Base-by-base conservation (phyloP, 2,329 filamentous ascomycete species). In the Coniochaeta sp. region DNA sequence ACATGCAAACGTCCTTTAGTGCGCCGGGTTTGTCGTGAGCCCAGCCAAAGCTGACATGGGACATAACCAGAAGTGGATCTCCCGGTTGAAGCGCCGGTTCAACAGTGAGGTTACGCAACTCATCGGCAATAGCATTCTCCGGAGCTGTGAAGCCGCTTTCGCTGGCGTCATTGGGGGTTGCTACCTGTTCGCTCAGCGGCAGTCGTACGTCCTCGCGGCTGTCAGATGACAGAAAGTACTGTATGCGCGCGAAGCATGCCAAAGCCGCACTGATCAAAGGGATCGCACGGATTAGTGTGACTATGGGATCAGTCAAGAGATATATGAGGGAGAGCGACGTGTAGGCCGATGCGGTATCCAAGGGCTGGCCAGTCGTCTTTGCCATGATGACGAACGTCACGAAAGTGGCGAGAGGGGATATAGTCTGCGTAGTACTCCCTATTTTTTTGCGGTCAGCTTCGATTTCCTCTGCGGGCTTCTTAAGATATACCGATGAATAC, bases 311-410 rank as follows among this genome's bases (percentile, higher is more conserved):
- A 13, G 56, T 38, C 18, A 65, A 48, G 6, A 65, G 48, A 5
- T 55, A 56, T 24, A 64, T 60, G 8, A 65, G 49, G 12, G 61
- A 63, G 12, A 65, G 53, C 4, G 57, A 56, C 12, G 62, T 61
- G 38, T 60, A 65, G 22, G 61, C 61, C 22, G 45, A 35, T 16
- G 14, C 45, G 10, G 32, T 52, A 46, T 52, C 40, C 16, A 52
- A 20, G 58, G 54, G 56, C 46, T 54, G 51, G 20, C 61, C 60
- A 26, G 55, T 59, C 13, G 18, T 47, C 14, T 57, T 55, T 14
- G 59, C 57, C 12, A 57, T 51, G 13, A 61, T 53, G 10, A 63
- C 60, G 51, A 62, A 64, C 1, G 60, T 49, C 9, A 52, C 53
- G 51, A 64, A 62, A 20, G 60, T 62, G 13, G 51, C 60, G 14